Conservation (phyloP, 1,284 basidiomycete species). For the Takashimella koratensis region DNA sequence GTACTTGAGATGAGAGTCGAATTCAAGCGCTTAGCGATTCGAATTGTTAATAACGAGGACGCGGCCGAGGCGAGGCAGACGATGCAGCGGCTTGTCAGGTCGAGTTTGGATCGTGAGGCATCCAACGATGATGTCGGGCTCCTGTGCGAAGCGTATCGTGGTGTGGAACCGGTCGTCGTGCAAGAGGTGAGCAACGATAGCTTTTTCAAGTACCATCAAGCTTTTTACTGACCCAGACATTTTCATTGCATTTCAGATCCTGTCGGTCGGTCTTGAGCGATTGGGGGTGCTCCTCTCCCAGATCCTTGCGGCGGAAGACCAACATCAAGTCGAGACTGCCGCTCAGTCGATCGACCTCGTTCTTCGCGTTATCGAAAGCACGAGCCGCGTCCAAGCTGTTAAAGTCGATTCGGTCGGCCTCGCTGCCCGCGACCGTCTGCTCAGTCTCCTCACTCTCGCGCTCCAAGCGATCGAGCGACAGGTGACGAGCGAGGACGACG, state of each 20-base stretch:
- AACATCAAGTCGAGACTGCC: slow-evolving; percentile 21
- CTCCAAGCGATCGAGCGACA: slow-evolving; percentile 40
- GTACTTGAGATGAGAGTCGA: slow-evolving; percentile 47
- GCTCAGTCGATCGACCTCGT: slow-evolving; percentile 33
- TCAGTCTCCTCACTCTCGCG: slow-evolving; percentile 34
- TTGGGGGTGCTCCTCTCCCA: slow-evolving; percentile 30
- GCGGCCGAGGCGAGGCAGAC: slow-evolving; percentile 33
- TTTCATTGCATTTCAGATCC: too few species aligned
- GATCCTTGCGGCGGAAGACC: slow-evolving; percentile 35
- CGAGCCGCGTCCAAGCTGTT: slow-evolving; percentile 4
- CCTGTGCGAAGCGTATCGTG: slow-evolving; percentile 42
- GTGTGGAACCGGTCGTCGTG: slow-evolving; percentile 38
- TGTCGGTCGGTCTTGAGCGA: slow-evolving; percentile 37
- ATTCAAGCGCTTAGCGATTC: slow-evolving; percentile 41
- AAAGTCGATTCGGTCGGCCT: slow-evolving; percentile 14
- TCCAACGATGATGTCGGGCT: slow-evolving; percentile 43
- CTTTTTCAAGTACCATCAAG: background rate
- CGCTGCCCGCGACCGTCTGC: slow-evolving; percentile 32
- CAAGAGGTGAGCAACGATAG: slow-evolving; percentile 27
- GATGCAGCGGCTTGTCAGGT: slow-evolving; percentile 30
- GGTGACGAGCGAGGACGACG: slow-evolving; percentile 21
- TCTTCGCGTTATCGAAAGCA: slow-evolving; percentile 35
- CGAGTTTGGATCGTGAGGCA: slow-evolving; percentile 35
- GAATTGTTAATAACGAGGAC: slow-evolving; percentile 35
- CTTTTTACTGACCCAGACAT: slow-evolving; percentile 2